A percentile compares a stretch with the other conserved stretches of the same genome.
Evolutionary conservation across 495 filamentous ascomycete species (phyloP).

Genomic region (Collariella sp.): DNA sequence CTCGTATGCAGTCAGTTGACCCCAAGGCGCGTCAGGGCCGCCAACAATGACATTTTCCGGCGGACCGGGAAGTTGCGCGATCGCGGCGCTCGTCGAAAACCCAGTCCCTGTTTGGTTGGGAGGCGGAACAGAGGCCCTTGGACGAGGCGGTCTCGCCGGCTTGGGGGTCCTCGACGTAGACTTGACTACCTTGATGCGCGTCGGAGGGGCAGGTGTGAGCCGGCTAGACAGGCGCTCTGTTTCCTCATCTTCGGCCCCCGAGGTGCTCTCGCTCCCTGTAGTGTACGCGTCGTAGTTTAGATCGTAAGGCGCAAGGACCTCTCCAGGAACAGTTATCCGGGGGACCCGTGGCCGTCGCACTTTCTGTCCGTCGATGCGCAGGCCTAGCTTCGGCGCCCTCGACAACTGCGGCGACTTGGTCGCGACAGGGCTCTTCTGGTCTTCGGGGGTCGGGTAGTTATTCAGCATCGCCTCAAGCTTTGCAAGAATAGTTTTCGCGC

Average conservation of each 20-base stretch:
- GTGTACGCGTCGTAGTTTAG: slow-evolving; percentile 44
- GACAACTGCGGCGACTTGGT: slow-evolving; percentile 48
- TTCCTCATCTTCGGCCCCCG: slow-evolving; percentile 32
- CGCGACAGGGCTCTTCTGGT: slow-evolving; percentile 45
- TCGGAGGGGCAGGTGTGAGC: slow-evolving; percentile 25
- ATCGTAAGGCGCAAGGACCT: slow-evolving; percentile 51
- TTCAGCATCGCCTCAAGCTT: slow-evolving; percentile 72
- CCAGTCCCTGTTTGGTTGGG: slow-evolving; percentile 44
- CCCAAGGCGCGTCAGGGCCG: slow-evolving; percentile 76
- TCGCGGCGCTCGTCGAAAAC: slow-evolving; percentile 72
- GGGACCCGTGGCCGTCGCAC: slow-evolving; percentile 33
- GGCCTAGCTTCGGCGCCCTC: slow-evolving; percentile 53
- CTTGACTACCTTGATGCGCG: slow-evolving; percentile 38
- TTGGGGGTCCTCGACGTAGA: slow-evolving; percentile 26
- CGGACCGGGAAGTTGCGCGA: slow-evolving; percentile 68
- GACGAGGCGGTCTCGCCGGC: slow-evolving; percentile 26
- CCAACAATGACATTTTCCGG: slow-evolving; percentile 68
- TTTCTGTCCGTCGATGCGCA: slow-evolving; percentile 52
- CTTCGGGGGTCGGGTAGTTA: slow-evolving; percentile 40
- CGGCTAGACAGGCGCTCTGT: slow-evolving; percentile 28
- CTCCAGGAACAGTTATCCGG: slow-evolving; percentile 48
- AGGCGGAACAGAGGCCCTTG: slow-evolving; percentile 39
- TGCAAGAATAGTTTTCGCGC: slow-evolving; percentile 64
- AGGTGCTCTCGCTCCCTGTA: slow-evolving; percentile 38
- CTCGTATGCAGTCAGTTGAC: slow-evolving; percentile 82